Percentiles rank a stretch among this genome's conserved stretches.
These are phyloP conservation scores for Chlorella sp. DNA, from an alignment of 139 green algal species.

Conservation along the genomic window DNA sequence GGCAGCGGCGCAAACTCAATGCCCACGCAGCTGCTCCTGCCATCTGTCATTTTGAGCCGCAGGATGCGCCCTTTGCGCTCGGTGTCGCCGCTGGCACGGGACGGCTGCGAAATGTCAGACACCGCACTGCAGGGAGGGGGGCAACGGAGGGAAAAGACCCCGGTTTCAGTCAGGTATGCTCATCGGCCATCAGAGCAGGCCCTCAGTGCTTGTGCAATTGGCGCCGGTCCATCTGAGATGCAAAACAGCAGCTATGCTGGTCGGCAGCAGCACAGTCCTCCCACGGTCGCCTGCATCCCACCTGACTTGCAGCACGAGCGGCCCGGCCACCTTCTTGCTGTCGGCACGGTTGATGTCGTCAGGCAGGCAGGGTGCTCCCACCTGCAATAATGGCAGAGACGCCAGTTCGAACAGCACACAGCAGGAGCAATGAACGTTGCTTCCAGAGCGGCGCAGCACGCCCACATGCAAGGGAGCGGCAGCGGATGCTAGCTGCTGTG, in stretches of 20 bases:
- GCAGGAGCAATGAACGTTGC: too few species aligned
- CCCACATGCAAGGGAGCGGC: too few species aligned
- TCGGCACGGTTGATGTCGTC: conserved; percentile 30
- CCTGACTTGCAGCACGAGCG: conserved; percentile 34
- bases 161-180: too few species aligned
- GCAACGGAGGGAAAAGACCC: background rate
- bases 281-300: too few species aligned
- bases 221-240: background rate
- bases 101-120: background rate
- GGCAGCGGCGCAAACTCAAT: conserved; percentile 30
- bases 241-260: background rate
- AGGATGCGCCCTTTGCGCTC: conserved; percentile 34
- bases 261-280: too few species aligned
- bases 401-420: too few species aligned
- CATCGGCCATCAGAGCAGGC: too few species aligned
- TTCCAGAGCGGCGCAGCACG: too few species aligned
- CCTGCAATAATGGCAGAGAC: conserved; percentile 28
- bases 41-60: conserved; percentile 39
- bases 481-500: too few species aligned
- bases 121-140: background rate
- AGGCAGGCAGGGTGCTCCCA: conserved; percentile 28
- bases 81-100: background rate
- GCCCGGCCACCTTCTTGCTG: conserved; percentile 26
- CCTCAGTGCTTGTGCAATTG: too few species aligned
- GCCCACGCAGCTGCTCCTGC: conserved; percentile 23